Evolutionary conservation across 2,329 filamentous ascomycete genomes (phyloP), one percentile per base, ranked within the genome.

Genomic region (Epichloe gansuensis): DNA sequence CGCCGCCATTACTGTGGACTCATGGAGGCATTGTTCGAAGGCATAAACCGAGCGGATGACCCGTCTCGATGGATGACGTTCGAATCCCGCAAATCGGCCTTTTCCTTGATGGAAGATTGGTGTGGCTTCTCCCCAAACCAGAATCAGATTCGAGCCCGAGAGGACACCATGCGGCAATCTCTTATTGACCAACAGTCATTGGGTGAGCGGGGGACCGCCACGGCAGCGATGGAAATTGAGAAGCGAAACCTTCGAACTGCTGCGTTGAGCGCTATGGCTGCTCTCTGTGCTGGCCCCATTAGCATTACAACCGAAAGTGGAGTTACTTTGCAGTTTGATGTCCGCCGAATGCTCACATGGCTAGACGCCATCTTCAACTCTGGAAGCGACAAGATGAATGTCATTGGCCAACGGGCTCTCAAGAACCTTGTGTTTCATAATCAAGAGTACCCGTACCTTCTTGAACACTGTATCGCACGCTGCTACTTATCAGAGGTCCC

Each of bases 71-170:
- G 93, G 91, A 93, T 98, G 81, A 90, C 93, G 0, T 98, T 98
- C 62, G 93, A 98, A 65, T 88, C 90, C 12, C 78, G 94, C 41
- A 95, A 96, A 64, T 96, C 93, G 5, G 87, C 91, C 0, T 98
- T 98, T 63, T 84, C 90, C 0, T 72, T 98, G 47, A 97, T 98
- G 90, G 93, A 98, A 68, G 91, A 97, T 58, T 98, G 94, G 94
- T 98, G 93, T 64, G 93, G 93, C 2, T 96, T 94, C 65, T 95
- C 90, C 7, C 89, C 90, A 0, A 95, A 96, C 57, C 89, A 94
- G 64, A 75, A 72, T 13, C 87, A 94, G 57, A 87, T 95, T 41
- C 80, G 84, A 5, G 82, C 84, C 53, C 78, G 89, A 55, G 90
- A 96, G 67, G 86, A 95, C 55, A 85, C 80, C 38, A 94, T 96